A percentile compares a stretch with the other conserved stretches of the same genome.
phyloP scores from a whole-genome alignment of 2,329 filamentous ascomycete genomes.

The Epichloe bromicola region DNA sequence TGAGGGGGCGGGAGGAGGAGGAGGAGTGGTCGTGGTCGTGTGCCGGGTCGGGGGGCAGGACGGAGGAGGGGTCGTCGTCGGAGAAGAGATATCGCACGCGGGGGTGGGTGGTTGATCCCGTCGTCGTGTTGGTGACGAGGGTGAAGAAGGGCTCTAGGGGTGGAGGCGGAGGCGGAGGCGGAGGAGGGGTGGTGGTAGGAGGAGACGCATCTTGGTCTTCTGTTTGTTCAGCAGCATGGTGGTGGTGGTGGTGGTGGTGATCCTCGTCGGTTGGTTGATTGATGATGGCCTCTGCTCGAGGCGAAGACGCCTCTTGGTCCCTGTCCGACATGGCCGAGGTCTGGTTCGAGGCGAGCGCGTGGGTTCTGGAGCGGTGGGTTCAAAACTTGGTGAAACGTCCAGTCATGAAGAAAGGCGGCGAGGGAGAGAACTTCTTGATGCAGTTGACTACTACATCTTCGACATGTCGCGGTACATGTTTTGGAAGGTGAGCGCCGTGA shows the following conservation, averaged over 20 bases:
- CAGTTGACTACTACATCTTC: too few species aligned
- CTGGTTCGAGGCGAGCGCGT: too few species aligned
- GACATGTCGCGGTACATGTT: too few species aligned
- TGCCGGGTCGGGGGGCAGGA: slow-evolving; percentile 48
- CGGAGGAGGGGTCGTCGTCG: slow-evolving; percentile 76
- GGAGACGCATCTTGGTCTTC: background rate
- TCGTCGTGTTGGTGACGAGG: slow-evolving; percentile 63
- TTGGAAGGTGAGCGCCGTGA: too few species aligned
- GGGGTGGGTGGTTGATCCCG: slow-evolving; percentile 66
- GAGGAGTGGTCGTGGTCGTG: slow-evolving; percentile 9
- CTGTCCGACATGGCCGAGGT: background rate
- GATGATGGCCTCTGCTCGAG: background rate
- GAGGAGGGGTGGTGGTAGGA: slow-evolving; percentile 1
- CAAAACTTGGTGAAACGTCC: too few species aligned
- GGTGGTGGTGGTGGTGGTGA: background rate
- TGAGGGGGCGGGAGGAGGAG: slow-evolving; percentile 31
- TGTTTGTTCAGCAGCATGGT: background rate
- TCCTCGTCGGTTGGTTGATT: background rate
- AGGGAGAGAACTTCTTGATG: too few species aligned
- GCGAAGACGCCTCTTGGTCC: background rate
- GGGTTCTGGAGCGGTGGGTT: too few species aligned
- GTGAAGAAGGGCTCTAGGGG: slow-evolving; percentile 74
- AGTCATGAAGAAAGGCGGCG: too few species aligned
- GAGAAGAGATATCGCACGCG: slow-evolving; percentile 84
- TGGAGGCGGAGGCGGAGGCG: background rate